These are phyloP conservation scores for Pythium guiyangense DNA, from an alignment of 352 stramenopile genomes.

Conservation along the genomic window DNA sequence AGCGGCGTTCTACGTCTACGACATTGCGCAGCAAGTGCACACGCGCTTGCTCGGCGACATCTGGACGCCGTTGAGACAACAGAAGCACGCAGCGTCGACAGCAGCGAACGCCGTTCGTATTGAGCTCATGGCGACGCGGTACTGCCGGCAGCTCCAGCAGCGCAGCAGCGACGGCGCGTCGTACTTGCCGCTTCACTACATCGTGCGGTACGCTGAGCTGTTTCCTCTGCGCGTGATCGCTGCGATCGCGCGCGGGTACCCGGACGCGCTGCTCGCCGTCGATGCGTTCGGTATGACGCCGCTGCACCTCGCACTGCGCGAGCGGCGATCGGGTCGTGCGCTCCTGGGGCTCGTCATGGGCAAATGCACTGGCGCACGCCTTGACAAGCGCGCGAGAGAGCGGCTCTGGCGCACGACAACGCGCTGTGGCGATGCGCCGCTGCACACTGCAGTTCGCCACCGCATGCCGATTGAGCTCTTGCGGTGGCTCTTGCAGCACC, in stretches of 20 bases:
- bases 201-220: slow-evolving; percentile 25
- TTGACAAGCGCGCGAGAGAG: not conserved
- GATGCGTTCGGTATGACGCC: slow-evolving; percentile 63
- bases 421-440: slow-evolving; percentile 22
- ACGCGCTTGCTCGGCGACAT: slow-evolving; percentile 39
- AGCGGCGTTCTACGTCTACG: slow-evolving; percentile 39
- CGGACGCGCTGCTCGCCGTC: slow-evolving; percentile 26
- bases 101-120: slow-evolving; percentile 23
- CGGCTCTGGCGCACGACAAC: slow-evolving; percentile 14
- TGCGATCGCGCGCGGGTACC: slow-evolving; percentile 32
- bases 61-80: slow-evolving; percentile 37
- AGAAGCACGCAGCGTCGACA: slow-evolving; percentile 2
- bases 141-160: slow-evolving; percentile 45
- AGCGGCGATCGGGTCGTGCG: slow-evolving; percentile 18
- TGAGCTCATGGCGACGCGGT: slow-evolving; percentile 44
- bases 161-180: slow-evolving; percentile 32
- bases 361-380: no score
- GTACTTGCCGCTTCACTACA: slow-evolving; percentile 57
- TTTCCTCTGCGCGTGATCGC: slow-evolving; percentile 30
- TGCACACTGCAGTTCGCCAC: slow-evolving; percentile 35
- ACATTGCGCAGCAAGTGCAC: slow-evolving; percentile 36
- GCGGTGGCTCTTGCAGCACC: slow-evolving; percentile 23
- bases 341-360: slow-evolving; percentile 24
- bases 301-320: slow-evolving; percentile 52
- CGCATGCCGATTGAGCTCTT: slow-evolving; percentile 30